Evolutionary conservation across 371 early-diverging fungal genomes (phyloP), one percentile per base, ranked within the genome.

Genomic region (Mucor saturninus): DNA sequence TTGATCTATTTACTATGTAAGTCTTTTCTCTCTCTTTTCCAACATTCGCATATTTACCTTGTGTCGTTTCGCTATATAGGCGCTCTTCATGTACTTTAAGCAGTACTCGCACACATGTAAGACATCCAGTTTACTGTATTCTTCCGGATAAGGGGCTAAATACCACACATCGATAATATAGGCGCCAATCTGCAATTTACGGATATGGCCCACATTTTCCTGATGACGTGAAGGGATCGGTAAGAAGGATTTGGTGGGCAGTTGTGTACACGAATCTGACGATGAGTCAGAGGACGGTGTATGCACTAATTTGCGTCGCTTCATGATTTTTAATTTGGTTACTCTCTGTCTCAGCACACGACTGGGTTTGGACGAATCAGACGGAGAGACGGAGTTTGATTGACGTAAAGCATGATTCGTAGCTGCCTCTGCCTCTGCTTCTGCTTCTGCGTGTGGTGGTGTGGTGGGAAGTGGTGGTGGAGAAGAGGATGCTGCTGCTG

Each of bases 61-160:
- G 72, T 91, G 96, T 48, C 95, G 80, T 30, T 73, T 74, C 8
- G 88, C 83, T 28, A 86, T 81, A 62, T 79, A 92, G 30, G 77
- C 74, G 62, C 88, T 86, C 62, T 89, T 90, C 88, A 98, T 94
- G 74, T 98, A 98, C 71, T 94, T 95, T 51, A 99, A 80, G 73
- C 99, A 99, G 66, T 87, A 98, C 75, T 98, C 98, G 77, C 99
- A 99, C 48, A 99, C 87, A 69, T 94, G 96, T 13, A 98, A 68
- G 4, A 76, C 67, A 6, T 79, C 74, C 10, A 81, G 77, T 30
- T 76, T 77, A 54, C 89, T 90, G 76, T 96, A 97, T 77, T 97
- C 96, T 73, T 96, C 95, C 2, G 99, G 99, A 77, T 99, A 99
- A 26, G 99, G 99, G 26, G 98, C 91, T 29, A 92, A 85, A 76